Conservation (phyloP, 1,139 yeast species). For the Saccharomycopsis hybrid region DNA sequence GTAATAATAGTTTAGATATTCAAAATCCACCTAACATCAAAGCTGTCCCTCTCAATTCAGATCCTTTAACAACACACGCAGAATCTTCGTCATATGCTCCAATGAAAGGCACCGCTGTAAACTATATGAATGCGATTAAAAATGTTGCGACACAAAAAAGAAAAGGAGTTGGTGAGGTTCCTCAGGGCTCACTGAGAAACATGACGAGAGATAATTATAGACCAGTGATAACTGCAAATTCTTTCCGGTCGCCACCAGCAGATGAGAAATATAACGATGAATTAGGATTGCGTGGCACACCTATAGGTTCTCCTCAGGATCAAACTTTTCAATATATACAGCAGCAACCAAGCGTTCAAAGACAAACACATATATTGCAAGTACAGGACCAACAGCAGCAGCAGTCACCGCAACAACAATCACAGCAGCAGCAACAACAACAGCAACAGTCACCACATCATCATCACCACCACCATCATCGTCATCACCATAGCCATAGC, state of each 20-base stretch:
- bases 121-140: conserved; percentile 16
- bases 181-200: no score
- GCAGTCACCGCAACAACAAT: neutral
- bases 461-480: neutral
- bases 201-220: no score
- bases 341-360: neutral
- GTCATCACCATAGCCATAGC: neutral
- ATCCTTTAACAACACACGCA: neutral
- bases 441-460: neutral
- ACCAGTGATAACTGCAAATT: no score
- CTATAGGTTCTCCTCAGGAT: neutral
- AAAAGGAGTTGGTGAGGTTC: neutral
- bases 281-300: no score
- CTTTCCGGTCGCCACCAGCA: no score
- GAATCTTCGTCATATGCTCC: no score
- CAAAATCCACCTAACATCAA: no score
- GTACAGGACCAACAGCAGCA: neutral
- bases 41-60: neutral
- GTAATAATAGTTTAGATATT: neutral
- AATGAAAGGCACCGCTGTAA: conserved; percentile 6
- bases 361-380: neutral
- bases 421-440: neutral
- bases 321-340: neutral
- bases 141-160: conserved; percentile 16
- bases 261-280: no score